These are phyloP conservation scores for Tylopilus subfusipes DNA, from an alignment of 768 basidiomycete genomes.

Conservation along the genomic window DNA sequence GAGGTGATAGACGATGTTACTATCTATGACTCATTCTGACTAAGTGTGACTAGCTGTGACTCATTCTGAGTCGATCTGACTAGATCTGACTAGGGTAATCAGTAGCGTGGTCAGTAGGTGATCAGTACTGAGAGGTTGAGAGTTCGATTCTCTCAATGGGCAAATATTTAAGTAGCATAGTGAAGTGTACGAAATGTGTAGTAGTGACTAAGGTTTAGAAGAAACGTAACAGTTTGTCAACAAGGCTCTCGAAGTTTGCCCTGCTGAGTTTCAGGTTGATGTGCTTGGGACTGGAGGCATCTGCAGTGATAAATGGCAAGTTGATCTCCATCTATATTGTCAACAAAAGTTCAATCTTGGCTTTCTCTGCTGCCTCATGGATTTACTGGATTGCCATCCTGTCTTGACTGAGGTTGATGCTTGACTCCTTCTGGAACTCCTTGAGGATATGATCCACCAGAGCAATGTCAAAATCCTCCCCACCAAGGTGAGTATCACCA, in stretches of 20 bases:
- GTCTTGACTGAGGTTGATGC: slow-evolving; percentile 78
- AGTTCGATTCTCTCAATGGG: no score
- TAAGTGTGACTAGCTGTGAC: no score
- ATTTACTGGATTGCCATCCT: slow-evolving; percentile 98
- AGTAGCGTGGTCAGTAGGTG: no score
- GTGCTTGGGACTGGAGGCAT: slow-evolving; percentile 92
- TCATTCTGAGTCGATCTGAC: no score
- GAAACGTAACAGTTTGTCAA: slow-evolving; percentile 70
- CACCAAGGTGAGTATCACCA: no score
- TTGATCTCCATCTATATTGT: slow-evolving; percentile 96
- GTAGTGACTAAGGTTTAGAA: no score
- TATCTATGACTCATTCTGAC: no score
- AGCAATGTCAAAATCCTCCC: slow-evolving; percentile 95
- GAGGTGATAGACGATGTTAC: no score
- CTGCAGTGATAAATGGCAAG: slow-evolving; percentile 96
- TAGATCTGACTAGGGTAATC: no score
- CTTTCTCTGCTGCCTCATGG: slow-evolving; percentile 99
- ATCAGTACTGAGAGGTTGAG: no score
- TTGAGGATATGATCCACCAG: slow-evolving; percentile 81
- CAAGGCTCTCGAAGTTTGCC: slow-evolving; percentile 86
- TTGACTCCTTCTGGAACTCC: slow-evolving; percentile 93
- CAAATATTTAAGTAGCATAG: no score
- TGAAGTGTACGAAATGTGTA: no score
- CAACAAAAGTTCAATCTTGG: slow-evolving; percentile 96
- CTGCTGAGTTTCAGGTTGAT: slow-evolving; percentile 90